Evolutionary conservation across 345 rosid genomes (phyloP).

Genomic region (Arabis hirsuta): DNA sequence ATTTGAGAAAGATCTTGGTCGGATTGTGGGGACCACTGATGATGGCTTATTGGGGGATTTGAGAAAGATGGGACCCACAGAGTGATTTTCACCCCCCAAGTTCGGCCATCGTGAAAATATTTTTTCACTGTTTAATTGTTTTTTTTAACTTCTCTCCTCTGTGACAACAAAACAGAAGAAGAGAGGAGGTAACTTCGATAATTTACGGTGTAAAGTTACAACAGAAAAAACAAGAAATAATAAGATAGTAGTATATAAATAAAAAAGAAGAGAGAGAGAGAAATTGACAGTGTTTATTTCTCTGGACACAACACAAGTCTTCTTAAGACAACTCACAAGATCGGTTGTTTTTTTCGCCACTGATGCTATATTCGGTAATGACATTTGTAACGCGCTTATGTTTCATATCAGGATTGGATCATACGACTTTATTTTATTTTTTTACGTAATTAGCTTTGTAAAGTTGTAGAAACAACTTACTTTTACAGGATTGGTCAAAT

Average conservation of each 20-base stretch:
- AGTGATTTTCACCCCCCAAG: conserved; percentile 35
- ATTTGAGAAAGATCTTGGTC: background rate
- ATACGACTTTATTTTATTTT: background rate
- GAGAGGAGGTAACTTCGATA: conserved; percentile 30
- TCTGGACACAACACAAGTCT: conserved; percentile 43
- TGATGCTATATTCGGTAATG: conserved; percentile 34
- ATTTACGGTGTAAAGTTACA: conserved; percentile 29
- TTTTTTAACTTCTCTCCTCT: conserved; percentile 23
- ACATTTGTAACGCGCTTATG: conserved; percentile 33
- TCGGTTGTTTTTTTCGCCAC: conserved; percentile 7
- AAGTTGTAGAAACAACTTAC: background rate
- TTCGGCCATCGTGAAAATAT: conserved; percentile 19
- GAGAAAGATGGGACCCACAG: conserved; percentile 28
- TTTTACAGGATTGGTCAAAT: conserved; percentile 16
- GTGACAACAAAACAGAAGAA: conserved; percentile 15
- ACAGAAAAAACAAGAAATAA: conserved; percentile 39
- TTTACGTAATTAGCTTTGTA: conserved; percentile 10
- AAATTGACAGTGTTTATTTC: conserved; percentile 38
- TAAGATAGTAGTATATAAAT: conserved; percentile 17
- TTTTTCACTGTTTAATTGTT: background rate
- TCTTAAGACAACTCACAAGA: conserved; percentile 43
- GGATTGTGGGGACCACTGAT: background rate
- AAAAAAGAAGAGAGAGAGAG: conserved; percentile 3
- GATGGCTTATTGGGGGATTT: conserved; percentile 28
- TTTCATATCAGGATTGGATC: conserved; percentile 1